A percentile compares a stretch with the other conserved stretches of the same genome.
Conservation (phyloP, 768 basidiomycete genomes). For the Mycena rebaudengoi region DNA sequence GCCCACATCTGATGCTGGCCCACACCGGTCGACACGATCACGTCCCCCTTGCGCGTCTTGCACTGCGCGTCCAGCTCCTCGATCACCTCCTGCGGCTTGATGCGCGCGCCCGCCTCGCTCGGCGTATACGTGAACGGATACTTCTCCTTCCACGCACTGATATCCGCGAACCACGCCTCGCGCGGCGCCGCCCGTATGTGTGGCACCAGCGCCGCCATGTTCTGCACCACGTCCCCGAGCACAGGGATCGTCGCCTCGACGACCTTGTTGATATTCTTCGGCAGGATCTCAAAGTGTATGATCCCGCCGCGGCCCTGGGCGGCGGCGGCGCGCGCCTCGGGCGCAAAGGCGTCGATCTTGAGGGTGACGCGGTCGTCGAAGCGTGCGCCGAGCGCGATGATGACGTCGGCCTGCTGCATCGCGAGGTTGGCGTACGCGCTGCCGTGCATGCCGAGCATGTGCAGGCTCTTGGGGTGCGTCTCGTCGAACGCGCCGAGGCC, state of each 20-base stretch:
- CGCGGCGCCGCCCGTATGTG: constrained; percentile 72
- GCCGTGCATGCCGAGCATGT: constrained; percentile 99
- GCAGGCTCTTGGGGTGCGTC: constrained; percentile 81
- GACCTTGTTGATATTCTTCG: constrained; percentile 99
- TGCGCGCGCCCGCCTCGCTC: constrained; percentile 66
- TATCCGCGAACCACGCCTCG: constrained; percentile 82
- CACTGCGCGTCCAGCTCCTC: constrained; percentile 89
- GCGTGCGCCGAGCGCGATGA: constrained; percentile 95
- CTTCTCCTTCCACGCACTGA: constrained; percentile 83
- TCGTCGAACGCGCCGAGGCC: constrained; percentile 98
- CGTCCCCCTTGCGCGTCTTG: constrained; percentile 82
- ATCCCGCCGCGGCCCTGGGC: constrained; percentile 90
- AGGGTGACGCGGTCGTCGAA: constrained; percentile 99
- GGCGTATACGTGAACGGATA: constrained; percentile 92
- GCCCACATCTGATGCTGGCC: constrained; percentile 99
- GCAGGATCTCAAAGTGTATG: constrained; percentile 98
- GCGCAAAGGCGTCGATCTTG: constrained; percentile 88
- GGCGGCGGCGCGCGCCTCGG: constrained; percentile 88
- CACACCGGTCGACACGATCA: constrained; percentile 92
- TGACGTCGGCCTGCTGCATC: constrained; percentile 97
- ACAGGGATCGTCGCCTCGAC: constrained; percentile 94
- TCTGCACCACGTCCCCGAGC: constrained; percentile 91
- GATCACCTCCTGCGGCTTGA: constrained; percentile 98
- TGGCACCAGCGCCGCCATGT: constrained; percentile 84
- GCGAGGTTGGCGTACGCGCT: constrained; percentile 97